phyloP scores from a whole-genome alignment of 208 protist genomes.

The Acanthamoeba sp. region DNA sequence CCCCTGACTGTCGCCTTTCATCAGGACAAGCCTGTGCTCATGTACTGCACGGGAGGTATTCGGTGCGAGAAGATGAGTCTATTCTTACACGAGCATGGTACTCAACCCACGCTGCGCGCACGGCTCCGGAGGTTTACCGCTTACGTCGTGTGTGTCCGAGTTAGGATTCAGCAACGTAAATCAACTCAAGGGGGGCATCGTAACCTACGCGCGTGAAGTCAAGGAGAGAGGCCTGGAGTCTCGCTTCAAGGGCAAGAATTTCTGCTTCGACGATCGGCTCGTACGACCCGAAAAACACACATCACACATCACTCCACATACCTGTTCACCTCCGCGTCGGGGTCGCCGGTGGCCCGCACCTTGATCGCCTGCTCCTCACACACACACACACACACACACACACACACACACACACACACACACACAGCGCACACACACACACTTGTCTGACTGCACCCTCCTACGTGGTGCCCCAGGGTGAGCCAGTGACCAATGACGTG shows the following conservation, averaged over 20 bases:
- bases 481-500: background rate
- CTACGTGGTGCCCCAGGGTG: background rate
- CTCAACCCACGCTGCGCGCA: background rate
- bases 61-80: slow-evolving; percentile 56
- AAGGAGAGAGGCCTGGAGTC: background rate
- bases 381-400: too few species aligned
- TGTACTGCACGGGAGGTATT: slow-evolving; percentile 79
- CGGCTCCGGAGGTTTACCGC: background rate
- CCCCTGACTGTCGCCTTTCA: background rate
- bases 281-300: background rate
- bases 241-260: slow-evolving; percentile 46
- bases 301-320: too few species aligned
- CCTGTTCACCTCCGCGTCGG: too few species aligned
- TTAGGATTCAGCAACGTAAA: background rate
- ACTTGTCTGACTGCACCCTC: too few species aligned
- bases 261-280: slow-evolving; percentile 17
- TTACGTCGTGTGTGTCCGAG: too few species aligned
- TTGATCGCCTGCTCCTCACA: too few species aligned
- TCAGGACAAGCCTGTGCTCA: slow-evolving; percentile 20
- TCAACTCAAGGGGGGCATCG: slow-evolving; percentile 19
- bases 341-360: too few species aligned
- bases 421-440: background rate
- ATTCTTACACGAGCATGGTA: slow-evolving; percentile 52
- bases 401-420: background rate
- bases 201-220: background rate